phyloP scores from a whole-genome alignment of 1,284 basidiomycete genomes.

The Papiliotrema terrestris region DNA sequence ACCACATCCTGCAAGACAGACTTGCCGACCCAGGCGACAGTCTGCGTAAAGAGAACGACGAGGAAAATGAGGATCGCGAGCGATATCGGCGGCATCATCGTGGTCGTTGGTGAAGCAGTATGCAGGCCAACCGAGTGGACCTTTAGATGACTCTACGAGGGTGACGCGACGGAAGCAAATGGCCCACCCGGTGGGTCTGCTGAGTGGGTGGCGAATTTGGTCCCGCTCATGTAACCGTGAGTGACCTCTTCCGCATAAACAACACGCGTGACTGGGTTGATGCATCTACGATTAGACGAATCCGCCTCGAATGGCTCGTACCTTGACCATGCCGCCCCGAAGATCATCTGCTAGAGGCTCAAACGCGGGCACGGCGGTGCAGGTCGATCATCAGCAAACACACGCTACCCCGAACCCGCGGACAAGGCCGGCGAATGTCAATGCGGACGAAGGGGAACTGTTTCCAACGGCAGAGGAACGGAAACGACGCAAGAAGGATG shows the following conservation, averaged over 20 bases:
- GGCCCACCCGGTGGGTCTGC: background rate
- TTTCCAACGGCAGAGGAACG: slow-evolving; percentile 5
- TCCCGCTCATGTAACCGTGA: background rate
- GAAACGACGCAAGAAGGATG: slow-evolving; percentile 22
- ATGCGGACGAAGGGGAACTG: background rate
- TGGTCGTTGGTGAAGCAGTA: background rate
- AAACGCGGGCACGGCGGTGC: too few species aligned
- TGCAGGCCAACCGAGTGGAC: too few species aligned
- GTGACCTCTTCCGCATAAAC: background rate
- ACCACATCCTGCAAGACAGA: slow-evolving; percentile 74
- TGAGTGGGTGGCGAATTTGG: background rate
- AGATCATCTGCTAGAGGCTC: too few species aligned
- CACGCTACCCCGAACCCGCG: too few species aligned
- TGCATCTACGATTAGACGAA: too few species aligned
- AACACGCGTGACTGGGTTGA: background rate
- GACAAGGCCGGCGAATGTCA: too few species aligned
- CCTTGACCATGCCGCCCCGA: too few species aligned
- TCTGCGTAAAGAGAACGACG: slow-evolving; percentile 73
- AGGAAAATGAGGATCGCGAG: slow-evolving; percentile 75
- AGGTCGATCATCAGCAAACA: too few species aligned
- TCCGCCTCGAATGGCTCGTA: too few species aligned
- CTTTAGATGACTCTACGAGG: too few species aligned
- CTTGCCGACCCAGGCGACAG: slow-evolving; percentile 82
- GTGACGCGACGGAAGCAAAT: too few species aligned
- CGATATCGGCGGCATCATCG: slow-evolving; percentile 25